Conservation (phyloP, 768 basidiomycete species). For the Bullera alba region DNA sequence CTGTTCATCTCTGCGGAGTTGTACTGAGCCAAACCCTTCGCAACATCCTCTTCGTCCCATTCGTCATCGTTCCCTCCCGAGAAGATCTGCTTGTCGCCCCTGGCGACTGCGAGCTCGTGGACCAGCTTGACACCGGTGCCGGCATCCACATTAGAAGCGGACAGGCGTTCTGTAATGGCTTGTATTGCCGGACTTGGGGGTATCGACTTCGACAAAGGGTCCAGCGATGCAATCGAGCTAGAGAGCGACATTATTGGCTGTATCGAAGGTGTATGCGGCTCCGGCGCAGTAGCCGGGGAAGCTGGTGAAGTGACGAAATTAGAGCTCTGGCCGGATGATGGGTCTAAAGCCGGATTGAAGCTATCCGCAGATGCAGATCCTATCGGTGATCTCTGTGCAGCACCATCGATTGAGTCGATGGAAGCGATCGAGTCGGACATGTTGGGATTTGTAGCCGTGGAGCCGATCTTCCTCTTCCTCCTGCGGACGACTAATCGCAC, state of each 20-base stretch:
- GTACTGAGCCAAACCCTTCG: constrained; percentile 89
- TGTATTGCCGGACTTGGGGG: constrained; percentile 40
- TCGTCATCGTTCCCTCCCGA: constrained; percentile 44
- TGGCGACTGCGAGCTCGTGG: not conserved
- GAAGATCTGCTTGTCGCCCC: not conserved
- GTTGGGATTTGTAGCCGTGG: not conserved
- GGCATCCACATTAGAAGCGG: not conserved
- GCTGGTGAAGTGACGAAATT: not conserved
- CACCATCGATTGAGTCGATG: not conserved
- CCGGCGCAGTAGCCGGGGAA: constrained; percentile 26
- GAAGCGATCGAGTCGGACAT: not conserved
- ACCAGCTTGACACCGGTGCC: not conserved
- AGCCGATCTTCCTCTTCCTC: constrained; percentile 5
- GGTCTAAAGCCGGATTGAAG: not conserved
- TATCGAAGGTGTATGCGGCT: constrained; percentile 56
- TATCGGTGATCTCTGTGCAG: not conserved
- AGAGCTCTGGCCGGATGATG: too few relatives aligned
- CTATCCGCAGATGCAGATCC: not conserved
- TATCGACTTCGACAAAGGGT: constrained; percentile 49
- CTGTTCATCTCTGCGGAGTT: constrained; percentile 84
- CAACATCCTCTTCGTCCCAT: constrained; percentile 80
- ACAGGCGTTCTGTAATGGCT: constrained; percentile 13
- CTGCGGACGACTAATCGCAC: constrained; percentile 66
- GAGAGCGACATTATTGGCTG: constrained; percentile 49
- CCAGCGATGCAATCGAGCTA: constrained; percentile 52